Evolutionary conservation across 2,329 filamentous ascomycete species (phyloP), one percentile per base, ranked within the genome.

Genomic region (Colletotrichum sp.): DNA sequence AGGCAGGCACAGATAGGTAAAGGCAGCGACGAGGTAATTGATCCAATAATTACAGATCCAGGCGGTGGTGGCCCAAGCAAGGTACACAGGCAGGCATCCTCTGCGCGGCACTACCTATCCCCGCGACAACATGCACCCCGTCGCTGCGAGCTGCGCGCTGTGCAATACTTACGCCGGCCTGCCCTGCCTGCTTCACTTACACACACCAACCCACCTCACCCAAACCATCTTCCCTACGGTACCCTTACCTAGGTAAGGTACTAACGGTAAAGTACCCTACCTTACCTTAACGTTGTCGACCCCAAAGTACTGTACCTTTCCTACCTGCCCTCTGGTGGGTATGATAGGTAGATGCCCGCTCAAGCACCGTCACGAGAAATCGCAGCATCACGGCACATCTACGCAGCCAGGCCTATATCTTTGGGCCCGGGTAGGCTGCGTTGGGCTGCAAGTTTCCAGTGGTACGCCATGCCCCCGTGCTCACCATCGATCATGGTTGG

Each of bases 401-500:
- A 36, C 32, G 34, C 34, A 36, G 32, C 57, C 39, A 21, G n/a
- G 59, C 30, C 48, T 32, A 26, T 61, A 36, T 61, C 30, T 63
- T 61, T 26, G 64, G 70, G 57, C 70, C 28, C 18, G 30, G 39
- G 26, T 16, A 26, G 34, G 36, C 34, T 34, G 78, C 74, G 78
- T 81, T 81, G 80, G 80, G 80, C 80, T 82, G 81, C 80, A 80
- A 82, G 78, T 77, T 75, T 79, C 80, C 79, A 81, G 77, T 77
- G 76, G 72, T 79, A 79, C 79, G 77, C 79, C 77, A 30, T 79
- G 79, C 78, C 77, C 72, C 78, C 74, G 75, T 79, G 76, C 79
- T 78, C 78, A 77, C 74, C 73, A 76, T 72, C 34, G 71, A 75
- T 43, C 43, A 16, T 61, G 59, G 61, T 72, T 76, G 72, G 72